Conservation (phyloP, 441 rosid genomes). For the Aleurites moluccanus region DNA sequence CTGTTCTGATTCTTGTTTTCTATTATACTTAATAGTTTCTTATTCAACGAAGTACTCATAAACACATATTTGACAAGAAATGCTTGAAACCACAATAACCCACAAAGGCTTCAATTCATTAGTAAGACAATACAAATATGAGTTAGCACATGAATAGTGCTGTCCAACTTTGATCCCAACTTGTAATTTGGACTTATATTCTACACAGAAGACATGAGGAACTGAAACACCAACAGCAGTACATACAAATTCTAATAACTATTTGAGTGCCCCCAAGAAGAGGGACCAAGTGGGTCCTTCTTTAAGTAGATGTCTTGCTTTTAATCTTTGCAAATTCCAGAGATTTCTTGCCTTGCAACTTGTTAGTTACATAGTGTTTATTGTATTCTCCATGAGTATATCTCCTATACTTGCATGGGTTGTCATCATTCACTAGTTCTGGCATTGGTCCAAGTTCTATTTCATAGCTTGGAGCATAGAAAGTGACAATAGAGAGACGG, state of each 20-base stretch:
- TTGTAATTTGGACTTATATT: not conserved
- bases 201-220: not conserved
- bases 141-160: not conserved
- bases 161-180: not conserved
- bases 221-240: not conserved
- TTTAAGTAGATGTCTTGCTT: conserved; percentile 27
- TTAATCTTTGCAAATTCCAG: conserved; percentile 81
- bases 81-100: not conserved
- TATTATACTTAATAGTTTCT: not conserved
- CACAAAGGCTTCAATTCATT: not conserved
- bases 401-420: conserved; percentile 76
- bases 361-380: conserved; percentile 76
- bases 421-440: conserved; percentile 65
- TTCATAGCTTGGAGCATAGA: conserved; percentile 93
- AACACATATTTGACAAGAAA: not conserved
- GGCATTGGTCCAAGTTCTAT: conserved; percentile 72
- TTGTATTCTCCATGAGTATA: conserved; percentile 90
- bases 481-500: conserved; percentile 83
- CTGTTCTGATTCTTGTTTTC: conserved; percentile 15
- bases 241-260: not conserved
- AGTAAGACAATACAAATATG: not conserved
- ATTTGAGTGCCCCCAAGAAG: not conserved
- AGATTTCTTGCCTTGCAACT: conserved; percentile 79
- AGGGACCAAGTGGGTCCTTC: conserved; percentile 18
- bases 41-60: not conserved